Base-by-base conservation (phyloP, 768 basidiomycete genomes). In the Hygrophorus russula region DNA sequence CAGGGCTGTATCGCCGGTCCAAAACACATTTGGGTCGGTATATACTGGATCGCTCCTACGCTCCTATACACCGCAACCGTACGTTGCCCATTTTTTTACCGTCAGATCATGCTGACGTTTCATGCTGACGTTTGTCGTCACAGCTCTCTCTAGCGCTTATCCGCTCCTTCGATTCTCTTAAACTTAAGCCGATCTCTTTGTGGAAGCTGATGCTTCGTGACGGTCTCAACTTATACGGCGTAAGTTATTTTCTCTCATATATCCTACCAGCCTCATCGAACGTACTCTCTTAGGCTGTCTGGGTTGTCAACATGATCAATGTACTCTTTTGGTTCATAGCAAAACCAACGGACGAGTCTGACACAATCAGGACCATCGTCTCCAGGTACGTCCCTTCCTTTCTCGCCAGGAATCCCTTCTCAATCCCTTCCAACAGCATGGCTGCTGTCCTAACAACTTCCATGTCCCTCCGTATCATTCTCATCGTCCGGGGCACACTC, bases 151-250 rank as follows among this genome's bases (percentile, higher is more conserved):
- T 85, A 19, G 81, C 82, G 2, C 56, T 82, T 39, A 59, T 56
- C 36, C 78, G 80, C 40, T 82, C 80, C 17, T 51, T 78, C 49
- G 57, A 64, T 39, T 82, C 80, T 2, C 73, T 79, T 49, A 46
- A 70, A 44, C 54, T 64, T 24, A 86, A 82, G 53, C 71, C 64
- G 1, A 60, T 87, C 43, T 69, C 66, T 43, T 67, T 70, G 24
- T 90, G 87, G 87, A 86, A 88, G 55, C 70, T 90, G 51, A 89
- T 89, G 85, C 82, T 90, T 48, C 84, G 88, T 47, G 87, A 90
- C 57, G 83, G 85, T 12, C 75, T 90, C 51, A 89, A 89, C 63
- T 76, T 90, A 46, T 90, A 89, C 54, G 83, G 74, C 45, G 80
- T 78, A 59, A 48, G 74, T 65, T 7, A 8, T 24, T 33, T 9